phyloP scores from a whole-genome alignment of 2,329 filamentous ascomycete species.

The Trichoderma asperellum region DNA sequence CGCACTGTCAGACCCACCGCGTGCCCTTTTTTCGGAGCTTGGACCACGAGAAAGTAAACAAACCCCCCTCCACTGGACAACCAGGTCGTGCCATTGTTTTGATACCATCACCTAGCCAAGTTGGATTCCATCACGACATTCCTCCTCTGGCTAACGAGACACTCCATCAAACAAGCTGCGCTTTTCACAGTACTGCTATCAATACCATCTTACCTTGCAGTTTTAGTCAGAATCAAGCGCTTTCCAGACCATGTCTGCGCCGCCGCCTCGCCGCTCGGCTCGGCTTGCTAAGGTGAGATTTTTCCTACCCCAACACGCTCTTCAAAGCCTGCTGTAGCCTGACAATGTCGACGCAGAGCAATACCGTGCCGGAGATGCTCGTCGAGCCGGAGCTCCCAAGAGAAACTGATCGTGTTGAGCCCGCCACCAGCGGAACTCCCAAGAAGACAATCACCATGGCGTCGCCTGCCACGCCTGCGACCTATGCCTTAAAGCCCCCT shows the following conservation, averaged over 20 bases:
- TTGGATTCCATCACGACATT: slow-evolving; percentile 29
- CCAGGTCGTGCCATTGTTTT: slow-evolving; percentile 30
- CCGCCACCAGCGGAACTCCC: slow-evolving; percentile 30
- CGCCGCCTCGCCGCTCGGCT: slow-evolving; percentile 51
- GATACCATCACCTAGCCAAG: slow-evolving; percentile 30
- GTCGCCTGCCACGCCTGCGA: slow-evolving; percentile 62
- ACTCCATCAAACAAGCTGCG: slow-evolving; percentile 17
- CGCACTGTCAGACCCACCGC: slow-evolving; percentile 4
- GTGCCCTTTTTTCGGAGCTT: slow-evolving; percentile 27
- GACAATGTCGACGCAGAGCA: slow-evolving; percentile 36
- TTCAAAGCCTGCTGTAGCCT: slow-evolving; percentile 11
- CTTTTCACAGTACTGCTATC: slow-evolving; percentile 16
- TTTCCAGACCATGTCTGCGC: slow-evolving; percentile 41
- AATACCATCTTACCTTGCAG: slow-evolving; percentile 16
- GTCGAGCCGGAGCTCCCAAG: neutral
- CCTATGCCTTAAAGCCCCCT: slow-evolving; percentile 69
- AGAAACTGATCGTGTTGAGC: neutral
- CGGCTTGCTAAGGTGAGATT: slow-evolving; percentile 47
- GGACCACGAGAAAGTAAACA: slow-evolving; percentile 36
- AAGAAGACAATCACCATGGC: slow-evolving; percentile 38
- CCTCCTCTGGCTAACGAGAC: slow-evolving; percentile 26
- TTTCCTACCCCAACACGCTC: neutral
- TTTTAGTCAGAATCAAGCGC: slow-evolving; percentile 19
- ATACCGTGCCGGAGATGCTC: slow-evolving; percentile 38
- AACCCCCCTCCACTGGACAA: slow-evolving; percentile 34